Evolutionary conservation across 805 yeast genomes (phyloP).

Genomic region (Priceomyces fermenticarens): DNA sequence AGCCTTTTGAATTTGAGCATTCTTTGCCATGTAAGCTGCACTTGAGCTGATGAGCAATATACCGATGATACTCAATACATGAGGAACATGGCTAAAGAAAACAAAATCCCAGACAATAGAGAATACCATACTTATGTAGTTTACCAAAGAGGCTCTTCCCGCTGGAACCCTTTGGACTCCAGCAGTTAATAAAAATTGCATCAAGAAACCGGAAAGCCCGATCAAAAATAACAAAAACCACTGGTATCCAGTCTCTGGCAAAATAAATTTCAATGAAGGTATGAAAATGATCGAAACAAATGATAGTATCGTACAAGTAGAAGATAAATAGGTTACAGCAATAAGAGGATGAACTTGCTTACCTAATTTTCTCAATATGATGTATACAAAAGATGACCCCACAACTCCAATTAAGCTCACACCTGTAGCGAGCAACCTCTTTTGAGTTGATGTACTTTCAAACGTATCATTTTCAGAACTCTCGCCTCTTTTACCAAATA

Average conservation of each 20-base stretch:
- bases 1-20: conserved; percentile 23
- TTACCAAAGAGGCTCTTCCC: conserved; percentile 69
- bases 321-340: conserved; percentile 74
- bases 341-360: conserved; percentile 74
- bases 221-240: conserved; percentile 62
- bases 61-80: conserved; percentile 65
- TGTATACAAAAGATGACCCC: conserved; percentile 69
- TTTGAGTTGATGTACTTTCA: conserved; percentile 52
- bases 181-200: conserved; percentile 75
- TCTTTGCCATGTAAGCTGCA: conserved; percentile 58
- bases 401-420: conserved; percentile 65
- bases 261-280: conserved; percentile 58
- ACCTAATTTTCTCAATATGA: conserved; percentile 73
- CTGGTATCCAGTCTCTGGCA: conserved; percentile 60
- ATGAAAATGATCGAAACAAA: conserved; percentile 47
- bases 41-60: conserved; percentile 62
- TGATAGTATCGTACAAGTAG: conserved; percentile 55
- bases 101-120: conserved; percentile 73
- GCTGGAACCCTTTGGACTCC: conserved; percentile 83
- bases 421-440: conserved; percentile 58
- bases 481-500: conserved; percentile 51
- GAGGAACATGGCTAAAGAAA: conserved; percentile 74
- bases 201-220: conserved; percentile 77
- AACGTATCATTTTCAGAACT: conserved; percentile 32
- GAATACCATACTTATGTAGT: conserved; percentile 73